Percentiles rank a stretch among this genome's conserved stretches.
phyloP scores from a whole-genome alignment of 768 basidiomycete species.

The Serendipita vermifera region DNA sequence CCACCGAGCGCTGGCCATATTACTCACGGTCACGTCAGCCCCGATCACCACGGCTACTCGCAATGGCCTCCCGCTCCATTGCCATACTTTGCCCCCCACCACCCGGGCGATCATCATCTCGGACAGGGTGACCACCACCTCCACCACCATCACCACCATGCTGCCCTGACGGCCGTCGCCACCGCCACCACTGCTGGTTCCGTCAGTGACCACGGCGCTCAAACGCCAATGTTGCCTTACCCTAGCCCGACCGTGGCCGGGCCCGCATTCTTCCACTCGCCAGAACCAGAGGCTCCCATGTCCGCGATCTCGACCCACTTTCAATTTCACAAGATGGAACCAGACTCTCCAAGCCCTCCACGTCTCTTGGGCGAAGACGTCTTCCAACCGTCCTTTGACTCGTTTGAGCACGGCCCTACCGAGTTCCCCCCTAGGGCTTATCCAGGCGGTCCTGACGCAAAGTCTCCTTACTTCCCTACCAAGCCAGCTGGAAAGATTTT shows the following conservation, averaged over 20 bases:
- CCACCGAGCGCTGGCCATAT: background rate
- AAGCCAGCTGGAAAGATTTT: conserved; percentile 12
- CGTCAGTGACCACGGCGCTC: too few species aligned
- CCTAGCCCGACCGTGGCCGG: background rate
- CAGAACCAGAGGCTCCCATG: background rate
- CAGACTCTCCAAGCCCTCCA: background rate
- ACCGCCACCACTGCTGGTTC: too few species aligned
- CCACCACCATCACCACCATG: background rate
- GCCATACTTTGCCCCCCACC: background rate
- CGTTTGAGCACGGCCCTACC: conserved; percentile 15
- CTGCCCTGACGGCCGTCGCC: background rate
- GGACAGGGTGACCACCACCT: background rate
- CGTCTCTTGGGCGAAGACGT: background rate
- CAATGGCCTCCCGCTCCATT: conserved; percentile 3
- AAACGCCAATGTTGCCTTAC: background rate
- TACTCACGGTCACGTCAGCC: background rate
- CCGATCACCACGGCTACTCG: background rate
- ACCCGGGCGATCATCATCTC: background rate
- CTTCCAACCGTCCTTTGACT: background rate
- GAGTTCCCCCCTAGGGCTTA: conserved; percentile 15
- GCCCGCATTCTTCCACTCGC: background rate
- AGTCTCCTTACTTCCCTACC: conserved; percentile 6
- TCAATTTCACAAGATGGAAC: background rate
- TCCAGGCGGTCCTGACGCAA: conserved; percentile 12
- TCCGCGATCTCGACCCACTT: background rate